Evolutionary conservation across 2,329 filamentous ascomycete genomes (phyloP), one percentile per base, ranked within the genome.

Genomic region (Ophiostoma sp.): DNA sequence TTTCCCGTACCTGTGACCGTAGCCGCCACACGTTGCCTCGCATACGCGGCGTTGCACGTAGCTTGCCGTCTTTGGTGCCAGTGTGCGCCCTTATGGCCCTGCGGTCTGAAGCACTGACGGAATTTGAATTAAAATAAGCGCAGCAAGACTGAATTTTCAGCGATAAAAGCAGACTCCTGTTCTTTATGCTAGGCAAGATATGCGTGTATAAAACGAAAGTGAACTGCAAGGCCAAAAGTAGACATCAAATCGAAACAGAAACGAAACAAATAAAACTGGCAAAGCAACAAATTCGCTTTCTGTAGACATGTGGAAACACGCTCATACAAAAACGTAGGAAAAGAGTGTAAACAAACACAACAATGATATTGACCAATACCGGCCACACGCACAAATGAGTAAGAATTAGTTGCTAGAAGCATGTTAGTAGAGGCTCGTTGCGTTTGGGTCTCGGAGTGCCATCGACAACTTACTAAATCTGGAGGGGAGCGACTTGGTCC

Each of bases 401-500:
- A n/a, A 18, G n/a, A 41, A 40, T 62, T 9, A 62, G 58, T 62
- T 62, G 38, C 58, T 62, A 40, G n/a, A 40, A 16, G 49, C 27
- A 27, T 55, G 49, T 55, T 55, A 55, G 49, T 55, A 55, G 11
- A n/a, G 4, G 6, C n/a, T 42, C n/a, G 11, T 18, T 14, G 18
- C 16, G n/a, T 3, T n/a, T 9, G 4, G 40, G 4, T 14, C 8
- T 9, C 8, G 11, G 5, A 55, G 8, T 11, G 40, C 2, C 6
- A 16, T 42, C 5, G 8, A 40, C 6, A 60, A 49, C 58, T 62
- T 62, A 62, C 40, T 99, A 99, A 75, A 99, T 98, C 80, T 97
- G 93, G 79, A 99, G 83, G 68, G 95, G 95, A 74, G 95, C 96
- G 76, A 99, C 89, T 78, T 96, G 90, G 78, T 99, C 95, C 68